These are phyloP conservation scores for Apiotrichum gracile DNA, from an alignment of 1,284 basidiomycete species.

Conservation along the genomic window DNA sequence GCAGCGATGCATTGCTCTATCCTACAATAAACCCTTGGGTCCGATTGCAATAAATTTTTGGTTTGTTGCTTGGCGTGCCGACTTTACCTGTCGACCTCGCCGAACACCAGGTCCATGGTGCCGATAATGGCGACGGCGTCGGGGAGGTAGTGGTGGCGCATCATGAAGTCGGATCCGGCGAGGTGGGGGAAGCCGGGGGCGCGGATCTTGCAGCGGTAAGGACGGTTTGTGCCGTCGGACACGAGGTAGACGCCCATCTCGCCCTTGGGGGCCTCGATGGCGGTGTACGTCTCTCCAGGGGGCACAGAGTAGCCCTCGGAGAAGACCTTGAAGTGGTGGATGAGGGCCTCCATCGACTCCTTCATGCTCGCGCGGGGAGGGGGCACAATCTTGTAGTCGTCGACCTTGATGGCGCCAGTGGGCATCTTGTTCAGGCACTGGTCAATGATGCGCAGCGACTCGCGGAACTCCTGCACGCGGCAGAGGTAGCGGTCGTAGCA, in stretches of 20 bases:
- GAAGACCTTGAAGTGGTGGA: conserved; percentile 99
- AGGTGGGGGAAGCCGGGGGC: conserved; percentile 90
- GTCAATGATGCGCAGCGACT: conserved; percentile 83
- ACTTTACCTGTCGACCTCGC: conserved; percentile 55
- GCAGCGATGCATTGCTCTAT: conserved; percentile 17
- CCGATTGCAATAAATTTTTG: not conserved
- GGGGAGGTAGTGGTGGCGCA: conserved; percentile 72
- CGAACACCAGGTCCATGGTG: conserved; percentile 79
- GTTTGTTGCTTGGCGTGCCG: not conserved
- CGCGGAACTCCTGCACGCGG: conserved; percentile 96
- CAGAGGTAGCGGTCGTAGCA: conserved; percentile 83
- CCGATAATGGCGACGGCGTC: conserved; percentile 91
- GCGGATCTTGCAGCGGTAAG: conserved; percentile 90
- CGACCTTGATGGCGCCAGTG: conserved; percentile 84
- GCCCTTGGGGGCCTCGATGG: conserved; percentile 97
- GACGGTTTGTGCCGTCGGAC: conserved; percentile 85
- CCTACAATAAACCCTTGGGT: conserved; percentile 1
- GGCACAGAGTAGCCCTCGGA: conserved; percentile 98
- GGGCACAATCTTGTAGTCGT: conserved; percentile 97
- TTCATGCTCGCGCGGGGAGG: conserved; percentile 97
- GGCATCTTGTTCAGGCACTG: conserved; percentile 98
- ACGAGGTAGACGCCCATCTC: conserved; percentile 97
- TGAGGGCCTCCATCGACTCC: conserved; percentile 95
- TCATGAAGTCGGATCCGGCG: conserved; percentile 90
- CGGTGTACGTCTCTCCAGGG: conserved; percentile 91